These are phyloP conservation scores for Leccinum boreale DNA, from an alignment of 768 basidiomycete species.

Conservation along the genomic window DNA sequence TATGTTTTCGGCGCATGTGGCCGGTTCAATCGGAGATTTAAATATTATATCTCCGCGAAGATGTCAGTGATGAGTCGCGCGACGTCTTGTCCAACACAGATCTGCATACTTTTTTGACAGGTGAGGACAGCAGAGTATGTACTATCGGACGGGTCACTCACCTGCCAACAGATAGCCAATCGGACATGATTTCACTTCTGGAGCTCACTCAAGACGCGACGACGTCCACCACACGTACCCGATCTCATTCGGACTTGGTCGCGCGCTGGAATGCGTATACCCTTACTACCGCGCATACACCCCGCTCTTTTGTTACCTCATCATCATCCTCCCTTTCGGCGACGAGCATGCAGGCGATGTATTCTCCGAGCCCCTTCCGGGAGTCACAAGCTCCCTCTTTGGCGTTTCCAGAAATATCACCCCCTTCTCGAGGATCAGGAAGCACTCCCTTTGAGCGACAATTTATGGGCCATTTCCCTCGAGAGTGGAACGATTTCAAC, in stretches of 20 bases:
- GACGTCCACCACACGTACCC: conserved; percentile 8
- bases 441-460: conserved; percentile 30
- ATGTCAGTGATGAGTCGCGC: not conserved
- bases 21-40: conserved; percentile 16
- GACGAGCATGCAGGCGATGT: conserved; percentile 11
- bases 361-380: conserved; percentile 29
- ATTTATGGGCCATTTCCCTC: conserved; percentile 20
- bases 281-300: not conserved
- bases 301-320: conserved; percentile 8
- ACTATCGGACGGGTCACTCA: not conserved
- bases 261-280: not conserved
- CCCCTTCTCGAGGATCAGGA: conserved; percentile 23
- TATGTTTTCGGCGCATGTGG: conserved; percentile 21
- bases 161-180: no score
- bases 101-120: conserved; percentile 13
- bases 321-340: conserved; percentile 12
- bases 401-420: conserved; percentile 25
- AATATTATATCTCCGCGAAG: conserved; percentile 16
- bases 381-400: conserved; percentile 16
- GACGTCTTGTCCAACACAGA: not conserved
- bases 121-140: conserved; percentile 4
- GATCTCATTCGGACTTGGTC: not conserved
- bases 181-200: not conserved
- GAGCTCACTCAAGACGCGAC: not conserved
- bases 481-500: conserved; percentile 15